Conservation (phyloP, 2,329 filamentous ascomycete species). For the Diaporthe helianthi region DNA sequence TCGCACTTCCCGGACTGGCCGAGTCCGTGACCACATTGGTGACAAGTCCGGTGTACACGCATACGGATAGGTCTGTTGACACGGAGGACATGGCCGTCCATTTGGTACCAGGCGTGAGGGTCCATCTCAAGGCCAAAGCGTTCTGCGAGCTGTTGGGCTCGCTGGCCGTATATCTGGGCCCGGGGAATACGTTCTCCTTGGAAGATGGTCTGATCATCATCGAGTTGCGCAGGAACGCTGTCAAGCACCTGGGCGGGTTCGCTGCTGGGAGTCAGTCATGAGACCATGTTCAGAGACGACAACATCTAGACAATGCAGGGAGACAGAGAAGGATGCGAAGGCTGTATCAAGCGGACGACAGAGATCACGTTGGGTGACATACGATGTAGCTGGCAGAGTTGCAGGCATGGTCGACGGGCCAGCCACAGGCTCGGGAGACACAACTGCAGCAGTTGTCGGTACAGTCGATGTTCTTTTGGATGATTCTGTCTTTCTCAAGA, state of each 20-base stretch:
- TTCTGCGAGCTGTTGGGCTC: slow-evolving; percentile 62
- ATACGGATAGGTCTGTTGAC: slow-evolving; percentile 80
- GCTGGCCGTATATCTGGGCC: slow-evolving; percentile 61
- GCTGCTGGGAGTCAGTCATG: slow-evolving; percentile 21
- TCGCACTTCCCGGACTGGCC: slow-evolving; percentile 74
- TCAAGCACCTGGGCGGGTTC: slow-evolving; percentile 1
- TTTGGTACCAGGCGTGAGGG: slow-evolving; percentile 59
- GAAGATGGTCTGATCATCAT: slow-evolving; percentile 35
- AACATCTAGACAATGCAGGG: neutral
- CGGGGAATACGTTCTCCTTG: slow-evolving; percentile 50
- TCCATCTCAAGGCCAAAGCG: slow-evolving; percentile 63
- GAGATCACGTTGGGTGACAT: neutral
- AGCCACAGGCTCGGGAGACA: neutral
- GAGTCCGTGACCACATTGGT: slow-evolving; percentile 63
- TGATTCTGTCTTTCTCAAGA: slow-evolving; percentile 53
- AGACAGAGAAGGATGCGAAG: too few relatives aligned
- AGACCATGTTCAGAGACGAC: neutral
- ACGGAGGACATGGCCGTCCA: slow-evolving; percentile 64
- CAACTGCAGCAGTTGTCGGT: neutral
- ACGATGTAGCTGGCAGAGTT: slow-evolving; percentile 17
- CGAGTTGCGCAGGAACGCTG: slow-evolving; percentile 36
- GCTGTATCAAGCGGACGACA: neutral
- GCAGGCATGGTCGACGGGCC: neutral
- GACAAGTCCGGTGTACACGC: slow-evolving; percentile 80
- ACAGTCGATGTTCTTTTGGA: slow-evolving; percentile 40